These are phyloP conservation scores for Suillus fuscotomentosus DNA, from an alignment of 768 basidiomycete species.

Conservation along the genomic window DNA sequence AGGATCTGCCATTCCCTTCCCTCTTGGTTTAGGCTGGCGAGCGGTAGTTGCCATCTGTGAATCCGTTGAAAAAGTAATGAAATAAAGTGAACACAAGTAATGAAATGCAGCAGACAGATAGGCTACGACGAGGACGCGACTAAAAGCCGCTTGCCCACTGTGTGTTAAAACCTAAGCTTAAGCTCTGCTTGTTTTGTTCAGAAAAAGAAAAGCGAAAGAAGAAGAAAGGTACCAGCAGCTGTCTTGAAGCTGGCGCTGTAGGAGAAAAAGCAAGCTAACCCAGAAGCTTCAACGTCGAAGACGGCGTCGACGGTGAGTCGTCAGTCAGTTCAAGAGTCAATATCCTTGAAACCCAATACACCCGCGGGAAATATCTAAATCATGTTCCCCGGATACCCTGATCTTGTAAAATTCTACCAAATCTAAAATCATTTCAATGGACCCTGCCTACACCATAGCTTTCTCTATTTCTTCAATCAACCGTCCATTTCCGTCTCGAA, in stretches of 20 bases:
- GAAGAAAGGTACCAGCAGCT: conserved; percentile 14
- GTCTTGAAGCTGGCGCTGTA: conserved; percentile 23
- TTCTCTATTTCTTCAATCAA: not conserved
- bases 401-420: not conserved
- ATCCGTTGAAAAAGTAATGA: conserved; percentile 28
- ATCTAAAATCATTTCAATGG: not conserved
- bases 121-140: conserved; percentile 31
- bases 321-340: conserved; percentile 29
- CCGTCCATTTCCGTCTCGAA: not conserved
- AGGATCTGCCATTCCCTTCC: conserved; percentile 62
- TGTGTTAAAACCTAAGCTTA: conserved; percentile 7
- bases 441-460: not conserved
- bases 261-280: conserved; percentile 19
- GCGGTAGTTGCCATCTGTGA: conserved; percentile 59
- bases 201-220: conserved; percentile 14
- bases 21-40: conserved; percentile 61
- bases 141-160: conserved; percentile 20
- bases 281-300: conserved; percentile 2
- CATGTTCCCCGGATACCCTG: conserved; percentile 5
- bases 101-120: conserved; percentile 35
- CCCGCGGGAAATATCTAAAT: conserved; percentile 27
- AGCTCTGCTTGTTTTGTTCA: conserved; percentile 17
- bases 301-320: conserved; percentile 8
- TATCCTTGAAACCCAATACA: conserved; percentile 27
- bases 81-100: conserved; percentile 26